Base-by-base conservation (phyloP, 495 filamentous ascomycete genomes). In the Aspergillus incahuasiensis region DNA sequence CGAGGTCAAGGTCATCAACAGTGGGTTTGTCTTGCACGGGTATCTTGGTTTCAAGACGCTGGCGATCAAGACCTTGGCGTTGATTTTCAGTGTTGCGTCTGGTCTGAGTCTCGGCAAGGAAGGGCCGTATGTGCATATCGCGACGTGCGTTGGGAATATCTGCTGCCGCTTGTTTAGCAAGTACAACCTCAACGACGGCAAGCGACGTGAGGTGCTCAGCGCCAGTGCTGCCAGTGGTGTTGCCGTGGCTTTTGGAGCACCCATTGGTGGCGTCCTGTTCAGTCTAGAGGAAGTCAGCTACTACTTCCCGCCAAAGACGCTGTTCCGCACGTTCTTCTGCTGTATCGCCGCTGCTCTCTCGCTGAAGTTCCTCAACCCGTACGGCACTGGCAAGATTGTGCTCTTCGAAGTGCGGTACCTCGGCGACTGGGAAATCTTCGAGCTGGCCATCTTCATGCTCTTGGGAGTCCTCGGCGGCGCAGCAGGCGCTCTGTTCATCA, bases 301-400 rank as follows among this genome's bases (percentile, higher is more conserved):
- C 69, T 98, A 96, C 67, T 97, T 97, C 69, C 94, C 92, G 4
- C 89, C 94, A n/a, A 97, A 98, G 72, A 97, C 92, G 2, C 82
- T 98, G 3, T 98, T 98, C 74, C 80, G 94, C 38, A 98, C 94
- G 1, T 97, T 98, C 76, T 98, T 97, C 73, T 96, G 91, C 70
- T 98, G 92, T 70, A 97, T 97, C 63, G 89, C 82, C 1, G 91
- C 94, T 20, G 88, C 94, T 0, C 67, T 98, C 22, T 90, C 92
- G 4, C 75, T 97, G 53, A 96, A 96, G 63, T 96, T 96, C 64
- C 78, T 97, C 48, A 92, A 98, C 54, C 94, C 94, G 0, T 98
- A 98, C 65, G 92, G 92, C 18, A 98, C 91, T 0, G 84, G 89
- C 51, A 97, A 98, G 68, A 92, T 98, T 53, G 94, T 98, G 55